Conservation (phyloP, 2,329 filamentous ascomycete species). For the Emmonsiellopsis sp. region DNA sequence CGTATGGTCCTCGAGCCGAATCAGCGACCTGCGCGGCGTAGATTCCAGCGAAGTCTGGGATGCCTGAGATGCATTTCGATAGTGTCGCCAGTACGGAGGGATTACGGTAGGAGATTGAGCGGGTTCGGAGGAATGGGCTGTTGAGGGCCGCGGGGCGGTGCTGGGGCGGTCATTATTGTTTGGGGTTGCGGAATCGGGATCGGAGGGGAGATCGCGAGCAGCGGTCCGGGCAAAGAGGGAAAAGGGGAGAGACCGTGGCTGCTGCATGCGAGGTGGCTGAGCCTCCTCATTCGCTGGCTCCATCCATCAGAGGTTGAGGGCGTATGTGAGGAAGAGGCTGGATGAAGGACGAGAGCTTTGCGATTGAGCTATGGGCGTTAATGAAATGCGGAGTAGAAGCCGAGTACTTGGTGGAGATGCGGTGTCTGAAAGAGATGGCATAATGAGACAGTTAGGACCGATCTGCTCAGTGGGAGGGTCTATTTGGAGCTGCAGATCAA, state of each 20-base stretch:
- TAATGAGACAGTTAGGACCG: constrained; percentile 30
- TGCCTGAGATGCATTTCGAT: constrained; percentile 31
- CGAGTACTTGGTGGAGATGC: constrained; percentile 65
- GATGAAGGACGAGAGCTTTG: too few relatives aligned
- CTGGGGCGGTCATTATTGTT: neutral
- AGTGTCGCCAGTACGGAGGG: constrained; percentile 40
- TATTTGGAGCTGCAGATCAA: too few relatives aligned
- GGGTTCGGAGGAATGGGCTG: neutral
- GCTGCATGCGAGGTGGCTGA: constrained; percentile 21
- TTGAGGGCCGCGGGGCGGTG: neutral
- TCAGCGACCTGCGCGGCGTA: constrained; percentile 25
- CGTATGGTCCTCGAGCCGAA: constrained; percentile 57
- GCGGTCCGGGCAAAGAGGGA: neutral
- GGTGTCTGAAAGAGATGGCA: constrained; percentile 43
- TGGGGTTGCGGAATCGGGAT: neutral
- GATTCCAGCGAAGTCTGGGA: constrained; percentile 29
- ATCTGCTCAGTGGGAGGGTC: too few relatives aligned
- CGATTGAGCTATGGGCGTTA: neutral
- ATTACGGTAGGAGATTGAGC: constrained; percentile 17
- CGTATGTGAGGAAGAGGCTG: too few relatives aligned
- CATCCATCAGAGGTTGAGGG: constrained; percentile 28
- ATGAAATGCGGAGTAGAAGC: constrained; percentile 84
- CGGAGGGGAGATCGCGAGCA: neutral
- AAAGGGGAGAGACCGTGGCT: neutral
- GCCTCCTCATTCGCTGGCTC: constrained; percentile 32